Percentiles rank a stretch among this genome's conserved stretches.
phyloP scores from a whole-genome alignment of 2,329 filamentous ascomycete species.

The Dissoconium aciculare region DNA sequence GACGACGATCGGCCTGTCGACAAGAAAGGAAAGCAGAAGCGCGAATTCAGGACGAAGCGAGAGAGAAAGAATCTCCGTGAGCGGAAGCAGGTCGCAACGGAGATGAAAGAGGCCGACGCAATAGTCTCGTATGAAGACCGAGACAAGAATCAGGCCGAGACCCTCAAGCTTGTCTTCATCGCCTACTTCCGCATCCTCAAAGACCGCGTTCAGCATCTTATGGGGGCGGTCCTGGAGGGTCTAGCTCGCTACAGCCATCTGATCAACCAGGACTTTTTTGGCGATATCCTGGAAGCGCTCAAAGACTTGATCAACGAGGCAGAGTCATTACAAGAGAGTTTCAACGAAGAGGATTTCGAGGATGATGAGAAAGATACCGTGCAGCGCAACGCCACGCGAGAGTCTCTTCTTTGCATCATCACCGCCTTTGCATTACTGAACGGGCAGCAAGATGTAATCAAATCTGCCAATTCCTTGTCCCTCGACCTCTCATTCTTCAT shows the following conservation, averaged over 20 bases:
- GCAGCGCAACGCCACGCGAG: conserved; percentile 61
- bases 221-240: conserved; percentile 94
- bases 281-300: conserved; percentile 82
- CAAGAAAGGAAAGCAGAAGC: conserved; percentile 56
- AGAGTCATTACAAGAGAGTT: conserved; percentile 21
- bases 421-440: conserved; percentile 94
- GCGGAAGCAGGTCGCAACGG: conserved; percentile 75
- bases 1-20: conserved; percentile 30
- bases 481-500: conserved; percentile 94
- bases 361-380: conserved; percentile 29
- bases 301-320: conserved; percentile 80
- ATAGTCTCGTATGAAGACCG: conserved; percentile 82
- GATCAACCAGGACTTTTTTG: conserved; percentile 98
- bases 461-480: conserved; percentile 64
- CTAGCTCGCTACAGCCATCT: conserved; percentile 86
- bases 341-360: conserved; percentile 31
- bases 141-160: conserved; percentile 88
- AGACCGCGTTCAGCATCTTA: conserved; percentile 61
- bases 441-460: conserved; percentile 71
- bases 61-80: conserved; percentile 72
- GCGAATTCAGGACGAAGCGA: conserved; percentile 77
- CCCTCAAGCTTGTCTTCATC: conserved; percentile 86
- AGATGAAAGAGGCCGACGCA: conserved; percentile 85
- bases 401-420: conserved; percentile 83
- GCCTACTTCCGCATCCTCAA: conserved; percentile 93